phyloP scores from a whole-genome alignment of 352 stramenopile genomes.

The Phytopythium cucurbitacearum region DNA sequence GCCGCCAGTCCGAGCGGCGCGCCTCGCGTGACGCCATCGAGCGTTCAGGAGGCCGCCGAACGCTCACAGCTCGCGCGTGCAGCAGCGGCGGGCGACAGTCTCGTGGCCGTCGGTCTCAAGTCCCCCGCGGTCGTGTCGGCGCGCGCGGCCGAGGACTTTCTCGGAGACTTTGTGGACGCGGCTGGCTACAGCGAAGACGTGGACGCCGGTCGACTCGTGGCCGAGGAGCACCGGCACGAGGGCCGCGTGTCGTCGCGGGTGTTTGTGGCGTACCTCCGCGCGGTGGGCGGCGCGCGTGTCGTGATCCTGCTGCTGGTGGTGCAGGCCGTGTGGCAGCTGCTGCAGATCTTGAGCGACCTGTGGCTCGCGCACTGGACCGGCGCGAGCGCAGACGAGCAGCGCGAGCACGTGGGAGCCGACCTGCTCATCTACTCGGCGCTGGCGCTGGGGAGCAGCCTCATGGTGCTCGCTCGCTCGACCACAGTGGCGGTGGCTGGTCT shows the following conservation, averaged over 20 bases:
- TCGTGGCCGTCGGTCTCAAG: too few relatives aligned
- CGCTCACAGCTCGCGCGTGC: too few relatives aligned
- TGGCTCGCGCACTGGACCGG: conserved; percentile 91
- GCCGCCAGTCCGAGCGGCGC: too few relatives aligned
- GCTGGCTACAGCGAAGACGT: conserved; percentile 14
- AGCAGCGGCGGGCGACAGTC: too few relatives aligned
- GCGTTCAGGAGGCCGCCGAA: too few relatives aligned
- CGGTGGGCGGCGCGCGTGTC: conserved; percentile 40
- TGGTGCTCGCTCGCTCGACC: conserved; percentile 57
- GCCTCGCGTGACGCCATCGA: too few relatives aligned
- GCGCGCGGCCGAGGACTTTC: too few relatives aligned
- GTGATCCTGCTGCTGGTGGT: conserved; percentile 39
- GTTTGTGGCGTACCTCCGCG: conserved; percentile 43
- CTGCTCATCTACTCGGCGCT: conserved; percentile 59
- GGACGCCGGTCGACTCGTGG: conserved; percentile 20
- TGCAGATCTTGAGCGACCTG: conserved; percentile 85
- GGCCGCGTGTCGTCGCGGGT: conserved; percentile 30
- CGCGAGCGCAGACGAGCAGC: conserved; percentile 56
- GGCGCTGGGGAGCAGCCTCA: conserved; percentile 38
- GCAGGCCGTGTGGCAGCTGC: conserved; percentile 81
- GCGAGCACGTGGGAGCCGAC: conserved; percentile 73
- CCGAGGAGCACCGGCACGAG: conserved; percentile 26
- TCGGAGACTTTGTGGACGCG: conserved; percentile 8
- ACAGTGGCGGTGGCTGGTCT: conserved; percentile 54
- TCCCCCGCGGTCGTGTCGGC: too few relatives aligned